Evolutionary conservation across 2,329 filamentous ascomycete species (phyloP).

Genomic region (Stemphylium lycopersici): DNA sequence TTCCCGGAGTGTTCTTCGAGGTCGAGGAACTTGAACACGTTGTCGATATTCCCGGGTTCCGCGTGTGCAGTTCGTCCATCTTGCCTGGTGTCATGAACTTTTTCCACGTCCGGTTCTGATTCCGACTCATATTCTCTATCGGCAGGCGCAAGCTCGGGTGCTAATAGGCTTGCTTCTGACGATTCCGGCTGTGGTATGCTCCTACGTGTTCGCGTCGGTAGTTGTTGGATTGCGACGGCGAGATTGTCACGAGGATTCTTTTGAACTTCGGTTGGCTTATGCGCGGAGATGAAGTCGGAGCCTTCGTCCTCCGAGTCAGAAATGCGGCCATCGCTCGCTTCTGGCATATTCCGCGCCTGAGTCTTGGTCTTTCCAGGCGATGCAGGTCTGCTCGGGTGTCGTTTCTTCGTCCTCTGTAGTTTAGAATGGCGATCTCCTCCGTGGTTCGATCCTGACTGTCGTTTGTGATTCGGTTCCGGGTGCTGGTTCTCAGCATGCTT

Average conservation of each 20-base stretch:
- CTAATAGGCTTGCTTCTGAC: background rate
- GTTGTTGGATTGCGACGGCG: background rate
- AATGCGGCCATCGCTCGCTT: background rate
- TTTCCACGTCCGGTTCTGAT: background rate
- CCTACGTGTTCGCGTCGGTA: background rate
- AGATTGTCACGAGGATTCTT: background rate
- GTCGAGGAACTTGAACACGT: slow-evolving; percentile 32
- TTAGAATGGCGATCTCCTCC: background rate
- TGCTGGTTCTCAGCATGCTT: background rate
- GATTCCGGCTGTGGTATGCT: background rate
- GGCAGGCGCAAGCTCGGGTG: background rate
- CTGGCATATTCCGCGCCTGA: background rate
- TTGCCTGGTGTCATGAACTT: slow-evolving; percentile 1
- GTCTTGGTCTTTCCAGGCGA: background rate
- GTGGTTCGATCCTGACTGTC: background rate
- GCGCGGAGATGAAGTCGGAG: background rate
- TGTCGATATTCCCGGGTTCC: slow-evolving; percentile 11
- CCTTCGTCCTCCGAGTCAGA: background rate
- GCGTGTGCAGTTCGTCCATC: slow-evolving; percentile 6
- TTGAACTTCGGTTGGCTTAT: background rate
- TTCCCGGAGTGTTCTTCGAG: slow-evolving; percentile 18
- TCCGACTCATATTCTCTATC: background rate
- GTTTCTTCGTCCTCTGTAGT: background rate
- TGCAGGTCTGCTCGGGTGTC: background rate
- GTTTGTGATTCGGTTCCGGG: background rate